These are phyloP conservation scores for Fusarium mundagurra DNA, from an alignment of 2,329 filamentous ascomycete genomes.

Conservation along the genomic window DNA sequence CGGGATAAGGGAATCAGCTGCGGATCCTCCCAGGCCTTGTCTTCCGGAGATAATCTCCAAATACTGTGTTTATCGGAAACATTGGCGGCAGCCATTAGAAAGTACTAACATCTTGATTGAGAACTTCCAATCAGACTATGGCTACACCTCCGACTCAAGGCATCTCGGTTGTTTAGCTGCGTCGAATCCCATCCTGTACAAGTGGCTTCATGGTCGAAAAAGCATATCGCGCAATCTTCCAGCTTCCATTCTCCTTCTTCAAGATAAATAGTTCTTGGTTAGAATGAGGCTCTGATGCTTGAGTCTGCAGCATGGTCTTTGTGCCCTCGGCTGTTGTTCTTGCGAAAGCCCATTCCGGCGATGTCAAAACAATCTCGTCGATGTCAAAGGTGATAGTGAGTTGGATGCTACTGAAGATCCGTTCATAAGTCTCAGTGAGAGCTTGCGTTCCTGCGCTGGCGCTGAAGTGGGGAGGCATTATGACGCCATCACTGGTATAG, in stretches of 20 bases:
- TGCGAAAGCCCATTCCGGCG: background rate
- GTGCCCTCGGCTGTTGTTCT: background rate
- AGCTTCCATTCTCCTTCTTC: background rate
- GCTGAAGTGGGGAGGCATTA: background rate
- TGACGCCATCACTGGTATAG: background rate
- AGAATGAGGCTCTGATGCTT: background rate
- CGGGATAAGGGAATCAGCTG: background rate
- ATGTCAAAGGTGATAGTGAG: fast-evolving
- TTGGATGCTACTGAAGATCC: background rate
- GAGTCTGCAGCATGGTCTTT: background rate
- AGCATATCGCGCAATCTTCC: background rate
- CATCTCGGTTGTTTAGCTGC: background rate
- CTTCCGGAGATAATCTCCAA: background rate
- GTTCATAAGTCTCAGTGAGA: fast-evolving
- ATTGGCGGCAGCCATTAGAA: background rate
- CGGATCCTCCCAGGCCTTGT: background rate
- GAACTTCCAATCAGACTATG: background rate
- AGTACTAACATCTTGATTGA: background rate
- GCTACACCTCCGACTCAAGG: fast-evolving
- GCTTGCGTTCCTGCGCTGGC: background rate
- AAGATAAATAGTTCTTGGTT: background rate
- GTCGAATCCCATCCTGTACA: background rate
- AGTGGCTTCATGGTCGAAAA: background rate
- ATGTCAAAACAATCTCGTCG: background rate
- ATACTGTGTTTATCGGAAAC: background rate